A percentile compares a stretch with the other conserved stretches of the same genome.
phyloP scores from a whole-genome alignment of 2,329 filamentous ascomycete genomes.

The Chaetomiaceae sp. region DNA sequence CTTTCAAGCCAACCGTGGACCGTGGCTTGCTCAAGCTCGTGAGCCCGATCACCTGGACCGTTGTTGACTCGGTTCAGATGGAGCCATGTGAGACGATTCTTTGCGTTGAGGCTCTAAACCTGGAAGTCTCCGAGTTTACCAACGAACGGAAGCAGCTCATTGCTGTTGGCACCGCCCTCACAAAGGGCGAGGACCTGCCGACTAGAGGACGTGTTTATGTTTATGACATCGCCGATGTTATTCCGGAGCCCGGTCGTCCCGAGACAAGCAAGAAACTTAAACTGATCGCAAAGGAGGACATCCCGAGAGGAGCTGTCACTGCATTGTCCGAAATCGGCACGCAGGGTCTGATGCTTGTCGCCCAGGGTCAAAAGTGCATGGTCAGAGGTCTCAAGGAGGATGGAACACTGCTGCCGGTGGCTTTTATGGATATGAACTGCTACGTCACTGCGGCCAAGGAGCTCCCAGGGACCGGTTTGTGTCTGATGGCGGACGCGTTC shows the following conservation, averaged over 20 bases:
- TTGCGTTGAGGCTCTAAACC: conserved; percentile 74
- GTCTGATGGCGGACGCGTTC: conserved; percentile 81
- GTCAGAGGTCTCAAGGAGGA: conserved; percentile 94
- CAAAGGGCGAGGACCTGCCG: conserved; percentile 86
- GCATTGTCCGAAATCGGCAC: conserved; percentile 78
- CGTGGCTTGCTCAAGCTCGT: conserved; percentile 73
- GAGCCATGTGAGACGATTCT: conserved; percentile 73
- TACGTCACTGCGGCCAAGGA: conserved; percentile 85
- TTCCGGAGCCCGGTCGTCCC: conserved; percentile 78
- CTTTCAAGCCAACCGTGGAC: conserved; percentile 62
- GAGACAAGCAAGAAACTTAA: conserved; percentile 85
- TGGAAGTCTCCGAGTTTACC: conserved; percentile 88
- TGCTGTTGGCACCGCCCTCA: conserved; percentile 76
- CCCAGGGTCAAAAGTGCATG: conserved; percentile 96
- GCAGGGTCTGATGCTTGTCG: conserved; percentile 81
- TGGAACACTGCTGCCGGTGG: conserved; percentile 83
- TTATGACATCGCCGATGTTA: conserved; percentile 86
- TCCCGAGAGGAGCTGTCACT: conserved; percentile 86
- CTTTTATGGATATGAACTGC: conserved; percentile 96
- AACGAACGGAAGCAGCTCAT: conserved; percentile 80
- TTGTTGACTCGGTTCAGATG: conserved; percentile 71
- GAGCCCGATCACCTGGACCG: conserved; percentile 68
- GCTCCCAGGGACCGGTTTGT: conserved; percentile 76
- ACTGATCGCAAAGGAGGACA: conserved; percentile 81
- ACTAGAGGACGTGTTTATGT: conserved; percentile 82